Base-by-base conservation (phyloP, 2,329 filamentous ascomycete species). In the Pestalotiopsis sp. region DNA sequence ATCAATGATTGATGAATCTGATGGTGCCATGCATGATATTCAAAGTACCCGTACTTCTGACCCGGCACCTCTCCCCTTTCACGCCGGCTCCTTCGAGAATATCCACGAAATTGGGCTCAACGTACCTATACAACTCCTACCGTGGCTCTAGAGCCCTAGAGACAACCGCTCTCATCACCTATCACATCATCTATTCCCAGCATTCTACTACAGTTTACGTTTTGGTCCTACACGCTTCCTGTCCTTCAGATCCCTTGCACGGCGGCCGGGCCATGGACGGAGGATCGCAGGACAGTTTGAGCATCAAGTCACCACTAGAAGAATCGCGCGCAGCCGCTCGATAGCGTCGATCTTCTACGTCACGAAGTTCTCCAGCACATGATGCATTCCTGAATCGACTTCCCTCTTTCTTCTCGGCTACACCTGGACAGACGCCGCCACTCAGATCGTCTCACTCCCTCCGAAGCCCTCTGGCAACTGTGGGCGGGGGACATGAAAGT, bases 331-430 rank as follows among this genome's bases (percentile, higher is more conserved):
- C 30, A n/a, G 63, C 67, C 57, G 68, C 65, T 71, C 70, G 70
- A 71, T 75, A 75, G 74, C 68, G 67, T 48, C 71, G 60, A 39
- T 44, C 64, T 22, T 65, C 62, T 35, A 24, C 67, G 68, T 30
- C 61, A 22, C 71, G 68, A 66, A 73, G 71, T 67, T 72, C 76
- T 67, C 74, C 72, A 60, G 71, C 68, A 66, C 69, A 77, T 70
- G 75, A 77, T 56, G 65, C n/a, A 20, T 11, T 39, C 22, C 30
- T 57, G 14, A 66, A 39, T 56, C 65, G 65, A 55, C 65, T 48
- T n/a, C 58, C 68, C 7, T 57, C 65, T 26, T 56, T 48, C 10
- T 24, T 66, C 52, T 38, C 63, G 11, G 14, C 30, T 4, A 57
- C 30, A 1, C 63, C 63, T 7, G 30, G 63, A 4, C 44, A 11